Base-by-base conservation (phyloP, 768 basidiomycete species). In the Xanthoconium purpureum region DNA sequence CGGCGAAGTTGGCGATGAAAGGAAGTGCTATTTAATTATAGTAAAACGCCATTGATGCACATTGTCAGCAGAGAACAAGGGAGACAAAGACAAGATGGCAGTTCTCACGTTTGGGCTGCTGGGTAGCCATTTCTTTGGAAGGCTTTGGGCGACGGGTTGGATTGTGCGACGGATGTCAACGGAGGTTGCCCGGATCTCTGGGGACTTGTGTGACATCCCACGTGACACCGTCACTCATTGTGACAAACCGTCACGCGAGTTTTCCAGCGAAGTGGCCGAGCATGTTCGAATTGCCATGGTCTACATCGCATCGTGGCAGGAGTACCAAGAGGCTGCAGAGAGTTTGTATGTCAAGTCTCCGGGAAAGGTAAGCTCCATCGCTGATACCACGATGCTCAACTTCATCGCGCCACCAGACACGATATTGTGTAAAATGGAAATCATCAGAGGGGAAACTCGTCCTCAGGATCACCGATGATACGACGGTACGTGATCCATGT, bases 371-470 rank as follows among this genome's bases (percentile, higher is more conserved):
- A 54, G 84, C 74, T 18, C 33, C 17, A 13, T 29, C 28, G 0
- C 15, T 2, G 30, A 32, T 54, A 3, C 2, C 15, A 1, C 10
- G 12, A 13, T 38, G 6, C 50, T 47, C 55, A 48, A 33, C 44
- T 49, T 20, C 2, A 60, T 48, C 43, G 40, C 53, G 35, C 48
- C 42, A 17, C 38, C 67, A 98, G 96, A 82, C 90, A 24, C 83
- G 96, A 40, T 97, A 96, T 69, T 87, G 84, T 72, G 84, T 96
- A 66, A 96, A 97, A 79, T 98, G 94, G 91, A 85, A 82, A 66
- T 79, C 88, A 32, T 83, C 84, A 6, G 87, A 92, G 65, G 91
- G 91, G 18, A 87, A 91, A 66, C 83, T 98, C 18, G 89, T 96
- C 46, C 78, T 98, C 59, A 97, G 96, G 77, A 87, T 98, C 67